Percentiles rank a stretch among this genome's conserved stretches.
Conservation (phyloP, 2,329 filamentous ascomycete species). For the Colletotrichum neosansevieriae region DNA sequence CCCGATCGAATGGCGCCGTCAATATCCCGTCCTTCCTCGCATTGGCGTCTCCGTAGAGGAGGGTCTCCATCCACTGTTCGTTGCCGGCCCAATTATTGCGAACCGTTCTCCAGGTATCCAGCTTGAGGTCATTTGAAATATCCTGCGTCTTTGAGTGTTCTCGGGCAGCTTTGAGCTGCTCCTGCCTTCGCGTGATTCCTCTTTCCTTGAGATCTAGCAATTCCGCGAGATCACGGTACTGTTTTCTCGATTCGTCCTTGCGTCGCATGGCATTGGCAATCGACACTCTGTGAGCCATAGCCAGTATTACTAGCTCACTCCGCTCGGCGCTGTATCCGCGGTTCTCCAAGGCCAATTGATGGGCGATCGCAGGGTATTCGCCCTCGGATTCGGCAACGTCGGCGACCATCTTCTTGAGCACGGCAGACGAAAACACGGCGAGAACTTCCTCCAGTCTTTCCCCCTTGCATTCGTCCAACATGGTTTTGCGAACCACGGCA, state of each 20-base stretch:
- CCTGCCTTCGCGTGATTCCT: slow-evolving; percentile 66
- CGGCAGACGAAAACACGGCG: slow-evolving; percentile 84
- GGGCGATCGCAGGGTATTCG: slow-evolving; percentile 61
- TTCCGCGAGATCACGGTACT: slow-evolving; percentile 73
- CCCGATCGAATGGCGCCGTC: slow-evolving; percentile 73
- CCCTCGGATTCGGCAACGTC: slow-evolving; percentile 53
- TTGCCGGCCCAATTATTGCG: slow-evolving; percentile 84
- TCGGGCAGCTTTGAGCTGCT: slow-evolving; percentile 53
- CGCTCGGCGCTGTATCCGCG: slow-evolving; percentile 68
- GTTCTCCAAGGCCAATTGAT: slow-evolving; percentile 69
- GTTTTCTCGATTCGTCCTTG: slow-evolving; percentile 69
- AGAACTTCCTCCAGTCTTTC: slow-evolving; percentile 91
- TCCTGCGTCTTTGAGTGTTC: slow-evolving; percentile 43
- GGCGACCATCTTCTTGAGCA: slow-evolving; percentile 77
- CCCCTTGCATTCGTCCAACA: slow-evolving; percentile 96
- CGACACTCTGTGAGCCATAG: slow-evolving; percentile 79
- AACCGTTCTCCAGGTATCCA: slow-evolving; percentile 70
- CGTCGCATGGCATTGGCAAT: slow-evolving; percentile 69
- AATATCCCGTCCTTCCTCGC: slow-evolving; percentile 73
- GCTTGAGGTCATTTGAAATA: slow-evolving; percentile 56
- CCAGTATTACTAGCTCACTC: slow-evolving; percentile 71
- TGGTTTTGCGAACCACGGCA: slow-evolving; percentile 86
- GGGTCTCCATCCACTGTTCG: slow-evolving; percentile 77
- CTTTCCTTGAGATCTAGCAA: slow-evolving; percentile 73
- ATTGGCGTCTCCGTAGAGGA: slow-evolving; percentile 75